Evolutionary conservation across 192 early-diverging fungal genomes (phyloP).

Genomic region (Entomortierella lignicola): DNA sequence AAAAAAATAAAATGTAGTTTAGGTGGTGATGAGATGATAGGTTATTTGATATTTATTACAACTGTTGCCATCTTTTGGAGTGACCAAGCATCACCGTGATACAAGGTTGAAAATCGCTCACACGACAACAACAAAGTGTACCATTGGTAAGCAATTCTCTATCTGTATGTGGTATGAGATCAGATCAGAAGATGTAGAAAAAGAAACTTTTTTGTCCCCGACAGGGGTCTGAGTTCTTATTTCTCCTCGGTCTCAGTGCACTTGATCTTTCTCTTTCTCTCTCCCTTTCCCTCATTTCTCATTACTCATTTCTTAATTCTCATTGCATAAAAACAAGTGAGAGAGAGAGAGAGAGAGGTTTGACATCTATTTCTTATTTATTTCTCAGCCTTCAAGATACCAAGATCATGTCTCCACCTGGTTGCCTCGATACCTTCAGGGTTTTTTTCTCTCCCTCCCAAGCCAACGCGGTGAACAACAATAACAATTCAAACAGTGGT

Average conservation of each 20-base stretch:
- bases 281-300: not conserved
- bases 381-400: not conserved
- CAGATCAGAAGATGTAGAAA: not conserved
- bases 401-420: constrained; percentile 17
- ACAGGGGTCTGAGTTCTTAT: too few species aligned
- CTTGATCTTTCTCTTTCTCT: not conserved
- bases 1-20: not conserved
- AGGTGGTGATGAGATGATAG: not conserved
- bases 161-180: too few species aligned
- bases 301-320: not conserved
- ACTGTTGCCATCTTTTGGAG: not conserved
- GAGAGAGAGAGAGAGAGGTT: too few species aligned
- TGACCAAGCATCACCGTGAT: too few species aligned
- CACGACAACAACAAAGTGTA: too few species aligned
- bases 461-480: not conserved
- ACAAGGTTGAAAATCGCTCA: not conserved
- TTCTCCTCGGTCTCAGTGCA: not conserved
- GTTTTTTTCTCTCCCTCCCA: constrained; percentile 24
- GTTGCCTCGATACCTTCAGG: constrained; percentile 36
- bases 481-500: not conserved
- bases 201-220: not conserved
- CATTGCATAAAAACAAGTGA: too few species aligned
- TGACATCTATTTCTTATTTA: not conserved
- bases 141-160: too few species aligned
- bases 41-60: not conserved